Evolutionary conservation across 164 flowering plant species (phyloP), one percentile per base, ranked within the genome.

Genomic region (Tetrastigma voinierianum): DNA sequence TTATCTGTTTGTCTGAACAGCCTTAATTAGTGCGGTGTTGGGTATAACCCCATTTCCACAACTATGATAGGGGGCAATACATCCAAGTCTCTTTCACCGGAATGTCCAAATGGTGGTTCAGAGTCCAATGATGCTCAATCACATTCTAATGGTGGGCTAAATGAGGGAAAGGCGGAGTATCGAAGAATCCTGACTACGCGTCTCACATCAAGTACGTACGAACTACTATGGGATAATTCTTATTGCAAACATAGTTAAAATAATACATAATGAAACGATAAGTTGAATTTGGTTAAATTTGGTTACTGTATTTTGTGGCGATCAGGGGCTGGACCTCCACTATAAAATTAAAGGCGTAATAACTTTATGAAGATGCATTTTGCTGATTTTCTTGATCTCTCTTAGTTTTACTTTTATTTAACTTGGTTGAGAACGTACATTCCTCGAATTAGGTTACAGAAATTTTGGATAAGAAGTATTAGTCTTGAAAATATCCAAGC

Each of bases 11-110:
- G 74, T 49, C 87, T 66, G 95, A 91, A 69, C n/a, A n/a, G n/a
- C 95, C 93, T 23, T 91, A 97, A 97, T n/a, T 88, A 91, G 96
- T 87, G 84, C n/a, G 66, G 54, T 65, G 32, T 62, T 74, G 89
- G 81, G 44, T 85, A 79, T 76, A 78, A 72, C 68, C 61, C 83
- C n/a, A 63, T 71, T 2, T 51, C 82, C 52, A 55, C 80, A 10
- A 65, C 72, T 18, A 60, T 59, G 56, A 25, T 83, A 59, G 78
- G 74, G 32, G 87, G 76, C 25, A 81, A 60, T 67, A 64, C 80
- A 59, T 66, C 83, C 52, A 81, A 87, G 66, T 69, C 82, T 51
- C 71, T 86, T 59, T 78, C 88, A 17, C 10, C 77, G 14, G 87
- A 85, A 51, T 72, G 80, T 64, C 70, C 69, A 11, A 77, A 75